Percentiles rank a stretch among this genome's conserved stretches.
phyloP scores from a whole-genome alignment of 305 asterid species.

The Ilex paraguariensis region DNA sequence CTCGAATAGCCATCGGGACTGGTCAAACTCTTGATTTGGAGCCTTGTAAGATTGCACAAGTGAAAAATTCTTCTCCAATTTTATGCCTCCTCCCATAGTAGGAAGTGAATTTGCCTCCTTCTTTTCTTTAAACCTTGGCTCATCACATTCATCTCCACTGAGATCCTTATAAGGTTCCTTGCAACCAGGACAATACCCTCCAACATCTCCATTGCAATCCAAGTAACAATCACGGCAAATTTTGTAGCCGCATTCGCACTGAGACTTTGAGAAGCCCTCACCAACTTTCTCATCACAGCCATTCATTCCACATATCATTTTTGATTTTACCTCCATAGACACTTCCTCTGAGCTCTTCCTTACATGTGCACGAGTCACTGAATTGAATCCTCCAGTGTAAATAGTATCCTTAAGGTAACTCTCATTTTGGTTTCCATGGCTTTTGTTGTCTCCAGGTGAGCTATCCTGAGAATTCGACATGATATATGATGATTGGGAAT shows the following conservation, averaged over 20 bases:
- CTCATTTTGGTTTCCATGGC: conserved; percentile 49
- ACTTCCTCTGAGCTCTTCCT: conserved; percentile 55
- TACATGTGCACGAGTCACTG: conserved; percentile 65
- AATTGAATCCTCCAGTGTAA: conserved; percentile 83
- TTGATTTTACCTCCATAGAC: conserved; percentile 38
- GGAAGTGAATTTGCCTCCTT: conserved; percentile 68
- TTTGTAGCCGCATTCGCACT: conserved; percentile 77
- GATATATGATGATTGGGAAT: conserved; percentile 59
- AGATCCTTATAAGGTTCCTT: conserved; percentile 57
- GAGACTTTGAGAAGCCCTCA: conserved; percentile 30
- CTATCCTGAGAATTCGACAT: conserved; percentile 42
- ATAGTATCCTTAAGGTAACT: conserved; percentile 66
- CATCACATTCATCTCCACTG: conserved; percentile 39
- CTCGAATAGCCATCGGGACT: conserved; percentile 83
- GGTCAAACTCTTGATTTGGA: conserved; percentile 85
- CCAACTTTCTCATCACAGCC: conserved; percentile 78
- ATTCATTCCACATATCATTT: conserved; percentile 50
- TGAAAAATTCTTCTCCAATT: conserved; percentile 69
- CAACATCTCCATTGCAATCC: conserved; percentile 51
- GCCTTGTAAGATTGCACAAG: conserved; percentile 83
- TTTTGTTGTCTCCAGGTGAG: conserved; percentile 31
- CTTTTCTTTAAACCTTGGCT: conserved; percentile 44
- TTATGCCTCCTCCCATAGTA: conserved; percentile 45
- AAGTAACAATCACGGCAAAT: conserved; percentile 67
- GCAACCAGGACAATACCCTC: conserved; percentile 78